Percentiles rank a stretch among this genome's conserved stretches.
These are phyloP conservation scores for Pythium guiyangense DNA, from an alignment of 352 stramenopile genomes.

Conservation along the genomic window DNA sequence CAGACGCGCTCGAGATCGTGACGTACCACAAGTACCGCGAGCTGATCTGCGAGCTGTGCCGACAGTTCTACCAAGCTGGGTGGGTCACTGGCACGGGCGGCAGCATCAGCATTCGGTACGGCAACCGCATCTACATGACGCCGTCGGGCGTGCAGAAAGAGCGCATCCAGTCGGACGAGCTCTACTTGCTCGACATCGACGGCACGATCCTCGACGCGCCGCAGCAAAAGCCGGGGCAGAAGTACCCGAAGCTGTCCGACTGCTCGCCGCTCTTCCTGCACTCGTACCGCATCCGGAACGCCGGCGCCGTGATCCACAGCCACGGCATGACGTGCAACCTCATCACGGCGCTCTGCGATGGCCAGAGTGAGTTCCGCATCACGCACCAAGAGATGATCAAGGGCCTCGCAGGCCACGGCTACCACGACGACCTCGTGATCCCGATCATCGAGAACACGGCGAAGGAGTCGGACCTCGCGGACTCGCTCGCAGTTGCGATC, in stretches of 20 bases:
- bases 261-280: slow-evolving; percentile 94
- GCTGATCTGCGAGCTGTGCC: slow-evolving; percentile 68
- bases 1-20: slow-evolving; percentile 46
- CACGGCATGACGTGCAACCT: slow-evolving; percentile 86
- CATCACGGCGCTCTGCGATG: slow-evolving; percentile 88
- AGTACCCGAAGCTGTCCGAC: slow-evolving; percentile 86
- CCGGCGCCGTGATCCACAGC: slow-evolving; percentile 73
- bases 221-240: slow-evolving; percentile 29
- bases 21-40: slow-evolving; percentile 42
- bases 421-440: slow-evolving; percentile 91
- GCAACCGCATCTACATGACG: slow-evolving; percentile 94
- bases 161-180: slow-evolving; percentile 91
- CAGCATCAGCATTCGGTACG: slow-evolving; percentile 90
- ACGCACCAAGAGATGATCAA: slow-evolving; percentile 98
- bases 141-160: slow-evolving; percentile 96
- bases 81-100: slow-evolving; percentile 96
- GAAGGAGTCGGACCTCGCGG: slow-evolving; percentile 89
- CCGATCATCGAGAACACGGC: slow-evolving; percentile 97
- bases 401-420: slow-evolving; percentile 90
- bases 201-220: slow-evolving; percentile 70
- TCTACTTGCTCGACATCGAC: slow-evolving; percentile 93
- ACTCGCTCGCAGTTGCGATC: slow-evolving; percentile 85
- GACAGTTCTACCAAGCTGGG: slow-evolving; percentile 70
- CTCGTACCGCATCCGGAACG: slow-evolving; percentile 84
- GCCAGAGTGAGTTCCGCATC: slow-evolving; percentile 79